Evolutionary conservation across 768 basidiomycete genomes (phyloP), one percentile per base, ranked within the genome.

Genomic region (Naganishia kalamii): DNA sequence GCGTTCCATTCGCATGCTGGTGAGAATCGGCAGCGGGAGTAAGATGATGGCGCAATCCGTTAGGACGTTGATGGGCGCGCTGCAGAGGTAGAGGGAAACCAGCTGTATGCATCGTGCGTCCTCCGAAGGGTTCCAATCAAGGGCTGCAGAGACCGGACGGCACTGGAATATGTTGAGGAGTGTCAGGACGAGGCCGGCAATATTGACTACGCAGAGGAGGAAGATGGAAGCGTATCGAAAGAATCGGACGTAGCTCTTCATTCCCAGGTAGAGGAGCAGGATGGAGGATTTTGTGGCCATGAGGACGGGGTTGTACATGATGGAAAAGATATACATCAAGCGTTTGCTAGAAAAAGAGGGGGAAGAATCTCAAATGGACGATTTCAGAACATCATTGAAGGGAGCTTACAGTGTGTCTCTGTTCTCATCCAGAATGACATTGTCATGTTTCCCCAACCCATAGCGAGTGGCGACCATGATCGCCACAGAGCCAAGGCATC

Each of bases 131-230:
- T 47, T 37, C 35, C 60, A 41, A 15, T 48, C 25, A 49, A 71
- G 74, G 1, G 73, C 76, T 4, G 74, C 74, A 4, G 59, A 40
- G 59, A 75, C 50, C 3, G 76, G 76, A 19, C 68, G 68, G 63
- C 76, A 77, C 50, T 73, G 73, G 62, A 77, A 77, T 43, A 77
- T 67, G 62, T 69, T 70, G 46, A 77, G 66, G 47, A 77, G 74
- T 17, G 74, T 75, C 25, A 75, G 68, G 57, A 77, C 71, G 35
- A 73, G 65, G 8, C 76, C 76, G 37, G 76, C 71, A 35, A 71
- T 29, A 25, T 70, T 65, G 63, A 77, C 72, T 32, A 77, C 49
- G 25, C 57, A 68, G 61, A 74, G 60, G 5, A 70, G 68, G 43
- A 65, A 68, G 43, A 67, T 62, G 6, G 71, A 71, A 12, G 74